A percentile compares a stretch with the other conserved stretches of the same genome.
phyloP scores from a whole-genome alignment of 2,329 filamentous ascomycete species.

The Venturia aucupariae region DNA sequence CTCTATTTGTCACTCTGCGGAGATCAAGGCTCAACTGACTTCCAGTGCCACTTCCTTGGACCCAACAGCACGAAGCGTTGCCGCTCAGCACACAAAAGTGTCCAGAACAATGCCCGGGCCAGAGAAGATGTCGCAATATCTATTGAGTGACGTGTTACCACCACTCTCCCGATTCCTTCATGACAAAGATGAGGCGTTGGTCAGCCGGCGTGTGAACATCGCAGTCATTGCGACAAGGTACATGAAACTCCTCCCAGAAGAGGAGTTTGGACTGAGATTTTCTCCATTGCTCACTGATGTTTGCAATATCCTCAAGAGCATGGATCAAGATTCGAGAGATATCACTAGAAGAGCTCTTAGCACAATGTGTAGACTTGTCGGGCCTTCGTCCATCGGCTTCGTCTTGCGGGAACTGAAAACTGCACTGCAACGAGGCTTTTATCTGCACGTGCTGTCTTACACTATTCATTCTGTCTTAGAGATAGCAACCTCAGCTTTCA shows the following conservation, averaged over 20 bases:
- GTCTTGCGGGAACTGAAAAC: slow-evolving; percentile 84
- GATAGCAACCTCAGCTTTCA: slow-evolving; percentile 52
- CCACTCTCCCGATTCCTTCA: slow-evolving; percentile 77
- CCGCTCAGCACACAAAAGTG: slow-evolving; percentile 33
- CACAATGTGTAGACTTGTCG: slow-evolving; percentile 72
- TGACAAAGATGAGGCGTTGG: slow-evolving; percentile 87
- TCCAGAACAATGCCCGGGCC: slow-evolving; percentile 56
- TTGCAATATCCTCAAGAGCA: slow-evolving; percentile 84
- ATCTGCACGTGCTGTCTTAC: slow-evolving; percentile 89
- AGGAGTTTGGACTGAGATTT: slow-evolving; percentile 63
- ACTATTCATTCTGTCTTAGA: slow-evolving; percentile 87
- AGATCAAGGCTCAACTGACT: slow-evolving; percentile 15
- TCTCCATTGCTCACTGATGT: slow-evolving; percentile 84
- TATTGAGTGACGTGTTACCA: slow-evolving; percentile 67
- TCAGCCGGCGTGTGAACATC: slow-evolving; percentile 85
- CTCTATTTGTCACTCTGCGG: slow-evolving; percentile 51
- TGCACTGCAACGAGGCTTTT: slow-evolving; percentile 76
- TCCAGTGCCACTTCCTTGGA: neutral
- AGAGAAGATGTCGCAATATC: slow-evolving; percentile 60
- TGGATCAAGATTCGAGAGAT: slow-evolving; percentile 79
- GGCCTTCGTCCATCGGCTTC: slow-evolving; percentile 77
- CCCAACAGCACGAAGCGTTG: slow-evolving; percentile 25
- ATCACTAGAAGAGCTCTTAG: slow-evolving; percentile 81
- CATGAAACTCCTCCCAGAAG: slow-evolving; percentile 65
- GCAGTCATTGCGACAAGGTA: slow-evolving; percentile 84